Percentiles rank a stretch among this genome's conserved stretches.
Evolutionary conservation across 2,329 filamentous ascomycete species (phyloP).

Genomic region (Diaporthe helianthi): DNA sequence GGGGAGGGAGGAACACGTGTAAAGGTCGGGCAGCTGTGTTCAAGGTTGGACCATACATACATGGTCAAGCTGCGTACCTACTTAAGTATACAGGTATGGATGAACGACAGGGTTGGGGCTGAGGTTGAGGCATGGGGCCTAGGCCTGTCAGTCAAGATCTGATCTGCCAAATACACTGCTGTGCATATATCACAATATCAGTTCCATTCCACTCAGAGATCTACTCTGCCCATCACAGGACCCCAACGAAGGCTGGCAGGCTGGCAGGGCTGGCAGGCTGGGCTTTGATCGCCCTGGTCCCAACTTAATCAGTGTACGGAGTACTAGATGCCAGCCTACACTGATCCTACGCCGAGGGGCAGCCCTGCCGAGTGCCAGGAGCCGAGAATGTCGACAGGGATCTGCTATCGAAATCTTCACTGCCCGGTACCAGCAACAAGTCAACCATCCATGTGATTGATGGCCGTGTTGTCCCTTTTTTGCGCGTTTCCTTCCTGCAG

Average conservation of each 20-base stretch:
- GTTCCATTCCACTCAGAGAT: neutral
- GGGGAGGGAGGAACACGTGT: neutral
- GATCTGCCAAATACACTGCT: conserved; percentile 15
- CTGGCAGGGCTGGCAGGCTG: neutral
- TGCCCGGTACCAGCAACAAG: neutral
- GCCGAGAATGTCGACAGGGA: conserved; percentile 20
- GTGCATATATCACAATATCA: conserved; percentile 16
- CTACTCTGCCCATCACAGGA: neutral
- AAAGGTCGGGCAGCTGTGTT: neutral
- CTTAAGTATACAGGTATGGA: neutral
- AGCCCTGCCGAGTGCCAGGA: conserved; percentile 9
- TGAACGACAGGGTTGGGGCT: conserved; percentile 15
- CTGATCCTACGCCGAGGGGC: neutral
- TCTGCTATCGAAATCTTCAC: conserved; percentile 6
- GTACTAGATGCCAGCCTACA: neutral
- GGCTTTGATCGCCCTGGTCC: conserved; percentile 10
- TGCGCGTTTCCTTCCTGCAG: conserved; percentile 10
- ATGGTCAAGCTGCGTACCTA: no score
- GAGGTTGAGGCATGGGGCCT: conserved; percentile 4
- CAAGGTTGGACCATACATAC: conserved; percentile 5
- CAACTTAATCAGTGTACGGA: no score
- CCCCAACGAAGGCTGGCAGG: neutral
- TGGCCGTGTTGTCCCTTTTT: conserved; percentile 19
- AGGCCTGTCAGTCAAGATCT: neutral
- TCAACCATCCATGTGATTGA: neutral